phyloP scores from a whole-genome alignment of 352 stramenopile species.

The Phytopythium ostracodes region DNA sequence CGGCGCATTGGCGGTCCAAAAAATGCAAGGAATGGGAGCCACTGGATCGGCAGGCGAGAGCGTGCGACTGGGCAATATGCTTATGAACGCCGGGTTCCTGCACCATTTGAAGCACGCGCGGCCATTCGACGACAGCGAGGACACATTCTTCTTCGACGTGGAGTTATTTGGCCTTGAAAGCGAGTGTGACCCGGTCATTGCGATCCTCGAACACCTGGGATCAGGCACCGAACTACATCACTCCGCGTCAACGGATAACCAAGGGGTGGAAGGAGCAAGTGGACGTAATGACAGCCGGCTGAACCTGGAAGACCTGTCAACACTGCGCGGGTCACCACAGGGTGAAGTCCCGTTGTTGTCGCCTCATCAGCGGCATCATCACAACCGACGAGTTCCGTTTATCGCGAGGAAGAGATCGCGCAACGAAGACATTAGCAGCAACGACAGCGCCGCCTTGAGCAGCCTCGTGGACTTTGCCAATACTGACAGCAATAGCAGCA shows the following conservation, averaged over 20 bases:
- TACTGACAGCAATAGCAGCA: conserved; percentile 14
- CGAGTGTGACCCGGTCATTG: background rate
- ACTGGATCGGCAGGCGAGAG: conserved; percentile 34
- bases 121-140: conserved; percentile 28
- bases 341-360: conserved; percentile 11
- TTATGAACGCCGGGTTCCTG: conserved; percentile 53
- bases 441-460: conserved; percentile 9
- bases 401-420: conserved; percentile 4
- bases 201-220: background rate
- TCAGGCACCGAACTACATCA: background rate
- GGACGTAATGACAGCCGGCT: background rate
- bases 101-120: conserved; percentile 50
- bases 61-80: conserved; percentile 44
- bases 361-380: conserved; percentile 9
- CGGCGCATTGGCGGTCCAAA: conserved; percentile 17
- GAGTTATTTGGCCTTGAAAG: conserved; percentile 20
- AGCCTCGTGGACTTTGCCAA: background rate
- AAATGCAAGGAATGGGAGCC: conserved; percentile 40
- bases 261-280: background rate
- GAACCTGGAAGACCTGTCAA: background rate
- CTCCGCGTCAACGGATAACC: background rate
- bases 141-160: conserved; percentile 51
- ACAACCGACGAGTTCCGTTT: conserved; percentile 4
- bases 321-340: background rate
- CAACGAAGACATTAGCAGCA: conserved; percentile 6